Conservation (phyloP, 768 basidiomycete species). For the Macrolepiota albuminosa region DNA sequence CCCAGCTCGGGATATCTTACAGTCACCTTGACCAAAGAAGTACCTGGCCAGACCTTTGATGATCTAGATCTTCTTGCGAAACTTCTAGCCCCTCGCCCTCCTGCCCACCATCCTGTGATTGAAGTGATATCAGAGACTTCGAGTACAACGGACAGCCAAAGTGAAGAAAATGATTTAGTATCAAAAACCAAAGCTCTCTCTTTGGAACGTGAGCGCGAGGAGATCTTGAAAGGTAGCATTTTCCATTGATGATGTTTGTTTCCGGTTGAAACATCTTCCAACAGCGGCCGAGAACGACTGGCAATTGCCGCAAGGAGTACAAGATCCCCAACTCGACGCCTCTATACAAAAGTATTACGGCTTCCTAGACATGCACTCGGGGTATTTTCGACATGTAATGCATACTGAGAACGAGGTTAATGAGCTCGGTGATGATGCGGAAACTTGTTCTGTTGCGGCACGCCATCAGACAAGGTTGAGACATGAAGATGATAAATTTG, state of each 20-base stretch:
- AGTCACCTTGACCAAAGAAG: conserved; percentile 66
- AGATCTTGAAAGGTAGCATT: conserved; percentile 51
- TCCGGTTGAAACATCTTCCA: background rate
- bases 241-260: background rate
- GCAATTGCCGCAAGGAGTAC: conserved; percentile 64
- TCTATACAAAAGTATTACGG: conserved; percentile 57
- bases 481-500: conserved; percentile 76
- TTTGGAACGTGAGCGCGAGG: conserved; percentile 50
- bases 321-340: conserved; percentile 37
- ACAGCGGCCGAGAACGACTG: conserved; percentile 76
- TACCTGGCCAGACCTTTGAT: conserved; percentile 59
- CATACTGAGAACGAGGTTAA: conserved; percentile 80
- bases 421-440: conserved; percentile 67
- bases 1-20: conserved; percentile 74
- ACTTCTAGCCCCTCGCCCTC: conserved; percentile 62
- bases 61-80: conserved; percentile 79
- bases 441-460: conserved; percentile 45
- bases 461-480: conserved; percentile 48
- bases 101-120: conserved; percentile 36
- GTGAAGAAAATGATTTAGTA: conserved; percentile 37
- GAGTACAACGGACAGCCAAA: background rate
- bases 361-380: conserved; percentile 69
- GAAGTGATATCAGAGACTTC: conserved; percentile 46
- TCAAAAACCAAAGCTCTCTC: conserved; percentile 39
- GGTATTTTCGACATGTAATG: conserved; percentile 69